These are phyloP conservation scores for Ustilago trichophora DNA, from an alignment of 1,284 basidiomycete genomes.

Conservation along the genomic window DNA sequence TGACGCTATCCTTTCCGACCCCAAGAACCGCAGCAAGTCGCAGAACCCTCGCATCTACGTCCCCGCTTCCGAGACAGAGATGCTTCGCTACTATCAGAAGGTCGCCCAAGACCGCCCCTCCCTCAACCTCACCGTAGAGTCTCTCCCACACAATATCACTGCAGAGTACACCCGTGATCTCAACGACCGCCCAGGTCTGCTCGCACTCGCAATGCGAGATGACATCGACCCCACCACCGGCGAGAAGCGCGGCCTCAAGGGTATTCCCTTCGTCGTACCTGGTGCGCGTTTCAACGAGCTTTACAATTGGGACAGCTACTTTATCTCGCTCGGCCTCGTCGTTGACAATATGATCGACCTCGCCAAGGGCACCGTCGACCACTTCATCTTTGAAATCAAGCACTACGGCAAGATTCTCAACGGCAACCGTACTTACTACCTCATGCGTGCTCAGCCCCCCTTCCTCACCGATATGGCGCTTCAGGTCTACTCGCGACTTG, in stretches of 20 bases:
- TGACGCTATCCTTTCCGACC: conserved; percentile 94
- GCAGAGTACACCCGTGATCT: conserved; percentile 88
- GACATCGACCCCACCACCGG: conserved; percentile 73
- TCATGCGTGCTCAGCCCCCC: conserved; percentile 93
- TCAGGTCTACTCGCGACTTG: conserved; percentile 95
- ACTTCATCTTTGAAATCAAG: conserved; percentile 98
- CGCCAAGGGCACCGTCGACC: conserved; percentile 96
- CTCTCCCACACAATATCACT: conserved; percentile 88
- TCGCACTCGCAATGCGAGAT: conserved; percentile 90
- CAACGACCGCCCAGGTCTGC: conserved; percentile 90
- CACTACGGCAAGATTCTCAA: conserved; percentile 82
- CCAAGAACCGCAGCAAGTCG: conserved; percentile 74
- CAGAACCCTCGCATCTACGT: conserved; percentile 85
- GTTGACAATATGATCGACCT: conserved; percentile 92
- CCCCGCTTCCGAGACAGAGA: conserved; percentile 87
- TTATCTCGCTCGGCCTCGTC: conserved; percentile 89
- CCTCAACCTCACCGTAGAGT: conserved; percentile 87
- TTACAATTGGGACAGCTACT: conserved; percentile 74
- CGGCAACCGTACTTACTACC: conserved; percentile 72
- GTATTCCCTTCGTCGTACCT: conserved; percentile 92
- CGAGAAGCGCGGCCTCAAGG: conserved; percentile 77
- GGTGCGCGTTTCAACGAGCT: conserved; percentile 98
- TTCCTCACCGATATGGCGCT: conserved; percentile 98
- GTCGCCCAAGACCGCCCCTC: conserved; percentile 71
- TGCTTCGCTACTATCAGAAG: conserved; percentile 86